Conservation (phyloP, 495 filamentous ascomycete species). For the Thermochaetoides thermophila region DNA sequence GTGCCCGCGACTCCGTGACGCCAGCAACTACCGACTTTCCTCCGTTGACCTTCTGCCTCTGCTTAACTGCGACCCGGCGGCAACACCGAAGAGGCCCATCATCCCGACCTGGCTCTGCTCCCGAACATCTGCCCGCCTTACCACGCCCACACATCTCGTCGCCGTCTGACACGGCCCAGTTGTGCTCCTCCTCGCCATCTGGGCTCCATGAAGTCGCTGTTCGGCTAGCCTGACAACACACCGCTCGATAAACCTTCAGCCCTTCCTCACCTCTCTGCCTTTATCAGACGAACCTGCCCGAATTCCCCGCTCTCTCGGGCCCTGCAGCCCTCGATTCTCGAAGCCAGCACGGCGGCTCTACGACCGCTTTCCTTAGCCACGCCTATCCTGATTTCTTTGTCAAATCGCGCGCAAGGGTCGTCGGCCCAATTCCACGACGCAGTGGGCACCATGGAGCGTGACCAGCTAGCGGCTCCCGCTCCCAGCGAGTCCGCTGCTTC, state of each 20-base stretch:
- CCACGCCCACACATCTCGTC: too few relatives aligned
- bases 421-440: slow-evolving; percentile 36
- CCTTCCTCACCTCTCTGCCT: background rate
- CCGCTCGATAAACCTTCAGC: slow-evolving; percentile 3
- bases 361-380: slow-evolving; percentile 1
- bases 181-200: slow-evolving; percentile 2
- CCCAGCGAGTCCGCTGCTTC: background rate
- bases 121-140: background rate
- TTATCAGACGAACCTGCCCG: slow-evolving; percentile 4
- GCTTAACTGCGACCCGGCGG: too few relatives aligned
- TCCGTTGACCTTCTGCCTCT: too few relatives aligned
- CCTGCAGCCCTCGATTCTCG: too few relatives aligned
- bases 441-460: slow-evolving; percentile 35
- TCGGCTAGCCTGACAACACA: slow-evolving; percentile 13
- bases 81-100: slow-evolving; percentile 3
- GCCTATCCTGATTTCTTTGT: slow-evolving; percentile 36
- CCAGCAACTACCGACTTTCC: too few relatives aligned
- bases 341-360: too few relatives aligned
- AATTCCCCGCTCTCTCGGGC: background rate
- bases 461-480: slow-evolving; percentile 10
- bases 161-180: too few relatives aligned
- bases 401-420: slow-evolving; percentile 31
- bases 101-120: slow-evolving; percentile 7
- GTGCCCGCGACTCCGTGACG: too few relatives aligned
- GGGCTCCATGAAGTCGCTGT: slow-evolving; percentile 19